Base-by-base conservation (phyloP, 805 yeast genomes). In the Candida sonorensis region DNA sequence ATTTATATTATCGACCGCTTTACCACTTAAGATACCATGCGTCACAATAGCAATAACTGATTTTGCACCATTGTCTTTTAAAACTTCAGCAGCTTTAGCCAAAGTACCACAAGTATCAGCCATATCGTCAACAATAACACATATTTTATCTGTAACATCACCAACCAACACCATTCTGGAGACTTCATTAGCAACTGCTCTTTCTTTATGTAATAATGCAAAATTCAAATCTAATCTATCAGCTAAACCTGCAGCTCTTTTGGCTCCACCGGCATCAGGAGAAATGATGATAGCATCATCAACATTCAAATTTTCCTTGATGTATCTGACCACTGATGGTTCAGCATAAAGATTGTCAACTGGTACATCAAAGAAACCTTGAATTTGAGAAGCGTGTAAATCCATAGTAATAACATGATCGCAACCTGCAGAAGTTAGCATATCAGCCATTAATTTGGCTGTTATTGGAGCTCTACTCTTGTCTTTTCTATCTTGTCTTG, bases 231-330 rank as follows among this genome's bases (percentile, higher is more conserved):
- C 92, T 43, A 83, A 61, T 39, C 80, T 69, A 55, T 82, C 92
- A 32, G 92, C 92, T 43, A 83, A 63, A 8, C 81, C 78, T 8
- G 92, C 92, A n/a, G 84, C 92, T 61, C 94, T 71, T 53, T 83
- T 83, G 36, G 92, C 92, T 41, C 94, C 94, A 55, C 94, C 94
- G 7, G 92, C 94, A 61, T 83, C 94, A 5, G 94, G 94, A 1
- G 92, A 83, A 12, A 83, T 75, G 34, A 83, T 75, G 33, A 82
- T 81, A n/a, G 84, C 73, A 29, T 81, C 71, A 26, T 72, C 59
- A 42, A 62, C 68, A 44, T 70, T 69, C 31, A 75, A 62, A 34
- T 71, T 67, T 43, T 79, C 88, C 38, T 68, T 71, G 30, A 83
- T 81, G 51, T 81, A 82, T 49, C 82, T 67, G 25, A 83, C 77